Percentiles rank a stretch among this genome's conserved stretches.
Evolutionary conservation across 2,329 filamentous ascomycete species (phyloP).

Genomic region (Sporothrix variecibatus): DNA sequence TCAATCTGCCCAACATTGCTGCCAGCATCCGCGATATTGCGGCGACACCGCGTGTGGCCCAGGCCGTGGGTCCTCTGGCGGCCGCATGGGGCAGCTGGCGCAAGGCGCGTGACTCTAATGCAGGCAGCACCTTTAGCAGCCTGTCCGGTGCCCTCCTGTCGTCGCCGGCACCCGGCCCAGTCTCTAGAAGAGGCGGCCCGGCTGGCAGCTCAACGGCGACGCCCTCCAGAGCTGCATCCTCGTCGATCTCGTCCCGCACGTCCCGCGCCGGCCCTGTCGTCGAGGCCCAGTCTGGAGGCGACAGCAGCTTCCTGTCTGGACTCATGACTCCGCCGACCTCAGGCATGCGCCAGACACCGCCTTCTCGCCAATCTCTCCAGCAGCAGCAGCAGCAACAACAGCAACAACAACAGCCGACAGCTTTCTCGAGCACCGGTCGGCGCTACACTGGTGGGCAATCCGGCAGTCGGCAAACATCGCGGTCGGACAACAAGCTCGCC

Average conservation of each 20-base stretch:
- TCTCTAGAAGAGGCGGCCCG: conserved; percentile 32
- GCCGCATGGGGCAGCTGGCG: conserved; percentile 98
- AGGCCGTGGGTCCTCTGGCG: conserved; percentile 74
- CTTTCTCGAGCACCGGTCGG: conserved; percentile 62
- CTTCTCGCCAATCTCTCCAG: conserved; percentile 38
- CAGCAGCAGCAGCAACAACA: conserved; percentile 27
- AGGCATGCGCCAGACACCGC: conserved; percentile 63
- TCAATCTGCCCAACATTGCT: conserved; percentile 66
- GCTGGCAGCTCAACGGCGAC: conserved; percentile 49
- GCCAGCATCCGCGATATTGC: conserved; percentile 70
- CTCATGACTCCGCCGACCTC: conserved; percentile 88
- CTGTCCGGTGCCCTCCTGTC: conserved; percentile 52
- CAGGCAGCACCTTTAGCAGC: conserved; percentile 42
- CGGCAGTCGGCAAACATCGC: conserved; percentile 39
- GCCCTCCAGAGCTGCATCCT: conserved; percentile 60
- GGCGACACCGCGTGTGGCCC: conserved; percentile 78
- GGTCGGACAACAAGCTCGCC: conserved; percentile 45
- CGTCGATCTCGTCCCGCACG: conserved; percentile 49
- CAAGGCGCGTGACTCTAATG: conserved; percentile 57
- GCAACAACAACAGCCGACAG: conserved; percentile 53
- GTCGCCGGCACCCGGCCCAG: conserved; percentile 34
- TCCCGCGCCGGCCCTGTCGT: conserved; percentile 51
- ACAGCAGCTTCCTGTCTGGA: conserved; percentile 68
- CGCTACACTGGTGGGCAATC: conserved; percentile 57
- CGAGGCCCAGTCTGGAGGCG: conserved; percentile 35